Percentiles rank a stretch among this genome's conserved stretches.
phyloP scores from a whole-genome alignment of 1,139 yeast species.

The Cylindricascospora bacillispora region DNA sequence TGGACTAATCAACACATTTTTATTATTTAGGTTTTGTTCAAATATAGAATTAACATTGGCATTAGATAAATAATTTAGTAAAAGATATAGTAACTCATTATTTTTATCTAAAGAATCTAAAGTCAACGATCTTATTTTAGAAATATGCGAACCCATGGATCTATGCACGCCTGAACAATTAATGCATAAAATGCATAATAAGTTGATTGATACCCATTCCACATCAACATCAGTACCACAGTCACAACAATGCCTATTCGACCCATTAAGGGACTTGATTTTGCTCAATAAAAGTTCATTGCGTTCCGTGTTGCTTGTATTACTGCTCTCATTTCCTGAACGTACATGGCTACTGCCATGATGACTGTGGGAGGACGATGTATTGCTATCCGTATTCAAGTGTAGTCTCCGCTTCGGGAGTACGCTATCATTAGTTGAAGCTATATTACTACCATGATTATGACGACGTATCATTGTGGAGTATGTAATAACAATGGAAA shows the following conservation, averaged over 20 bases:
- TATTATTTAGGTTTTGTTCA: slow-evolving; percentile 35
- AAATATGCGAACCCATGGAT: slow-evolving; percentile 58
- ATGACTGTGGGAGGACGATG: too few species aligned
- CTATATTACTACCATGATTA: too few species aligned
- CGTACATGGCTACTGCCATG: too few species aligned
- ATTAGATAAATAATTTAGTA: slow-evolving; percentile 48
- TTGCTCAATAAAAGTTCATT: slow-evolving; percentile 29
- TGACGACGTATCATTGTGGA: too few species aligned
- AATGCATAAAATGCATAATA: slow-evolving; percentile 63
- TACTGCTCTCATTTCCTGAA: too few species aligned
- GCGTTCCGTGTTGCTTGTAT: too few species aligned
- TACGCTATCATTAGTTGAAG: too few species aligned
- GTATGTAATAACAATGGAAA: too few species aligned
- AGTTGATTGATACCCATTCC: slow-evolving; percentile 81
- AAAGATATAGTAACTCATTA: slow-evolving; percentile 36
- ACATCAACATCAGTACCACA: slow-evolving; percentile 55
- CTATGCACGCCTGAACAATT: slow-evolving; percentile 73
- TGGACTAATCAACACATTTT: slow-evolving; percentile 19
- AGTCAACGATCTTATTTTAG: slow-evolving; percentile 67
- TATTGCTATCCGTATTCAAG: too few species aligned
- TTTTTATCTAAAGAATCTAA: slow-evolving; percentile 52
- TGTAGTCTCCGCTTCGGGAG: too few species aligned
- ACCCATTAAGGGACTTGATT: slow-evolving; percentile 39
- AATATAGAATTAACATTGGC: slow-evolving; percentile 47
- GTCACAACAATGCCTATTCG: slow-evolving; percentile 63